Conservation (phyloP, 305 asterid genomes). For the Stenogyne calaminthoides region DNA sequence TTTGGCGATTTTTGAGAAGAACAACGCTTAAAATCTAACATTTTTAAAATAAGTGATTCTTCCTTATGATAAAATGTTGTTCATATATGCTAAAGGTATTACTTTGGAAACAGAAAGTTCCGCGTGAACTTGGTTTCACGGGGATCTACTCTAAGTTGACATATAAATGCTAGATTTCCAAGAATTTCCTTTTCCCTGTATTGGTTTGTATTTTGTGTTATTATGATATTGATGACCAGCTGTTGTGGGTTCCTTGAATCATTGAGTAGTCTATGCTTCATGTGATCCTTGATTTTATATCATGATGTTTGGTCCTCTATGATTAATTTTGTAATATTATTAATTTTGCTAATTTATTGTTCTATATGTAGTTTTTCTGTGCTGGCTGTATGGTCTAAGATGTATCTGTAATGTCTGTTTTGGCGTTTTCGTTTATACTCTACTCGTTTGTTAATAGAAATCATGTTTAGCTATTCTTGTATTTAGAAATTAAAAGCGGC, state of each 20-base stretch:
- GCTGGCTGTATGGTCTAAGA: slow-evolving; percentile 9
- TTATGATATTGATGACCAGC: neutral
- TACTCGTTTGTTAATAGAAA: too few relatives aligned
- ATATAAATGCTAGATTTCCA: neutral
- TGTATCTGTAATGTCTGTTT: slow-evolving; percentile 1
- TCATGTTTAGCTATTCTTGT: too few relatives aligned
- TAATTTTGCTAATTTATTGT: neutral
- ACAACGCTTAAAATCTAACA: too few relatives aligned
- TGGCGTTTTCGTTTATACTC: neutral
- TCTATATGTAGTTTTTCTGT: slow-evolving; percentile 6
- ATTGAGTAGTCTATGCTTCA: neutral
- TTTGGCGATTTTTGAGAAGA: too few relatives aligned
- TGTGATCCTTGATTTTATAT: slow-evolving; percentile 4
- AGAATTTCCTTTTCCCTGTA: neutral
- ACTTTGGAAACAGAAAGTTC: too few relatives aligned
- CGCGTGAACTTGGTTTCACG: too few relatives aligned
- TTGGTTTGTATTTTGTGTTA: neutral
- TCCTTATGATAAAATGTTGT: too few relatives aligned
- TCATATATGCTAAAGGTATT: too few relatives aligned
- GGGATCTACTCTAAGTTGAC: too few relatives aligned
- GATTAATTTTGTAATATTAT: neutral
- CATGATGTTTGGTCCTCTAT: neutral
- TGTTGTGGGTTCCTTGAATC: neutral
- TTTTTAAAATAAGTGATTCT: too few relatives aligned
- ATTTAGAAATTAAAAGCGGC: too few relatives aligned